Evolutionary conservation across 768 basidiomycete genomes (phyloP), one percentile per base, ranked within the genome.

Genomic region (Xerocomellus amylosporus): DNA sequence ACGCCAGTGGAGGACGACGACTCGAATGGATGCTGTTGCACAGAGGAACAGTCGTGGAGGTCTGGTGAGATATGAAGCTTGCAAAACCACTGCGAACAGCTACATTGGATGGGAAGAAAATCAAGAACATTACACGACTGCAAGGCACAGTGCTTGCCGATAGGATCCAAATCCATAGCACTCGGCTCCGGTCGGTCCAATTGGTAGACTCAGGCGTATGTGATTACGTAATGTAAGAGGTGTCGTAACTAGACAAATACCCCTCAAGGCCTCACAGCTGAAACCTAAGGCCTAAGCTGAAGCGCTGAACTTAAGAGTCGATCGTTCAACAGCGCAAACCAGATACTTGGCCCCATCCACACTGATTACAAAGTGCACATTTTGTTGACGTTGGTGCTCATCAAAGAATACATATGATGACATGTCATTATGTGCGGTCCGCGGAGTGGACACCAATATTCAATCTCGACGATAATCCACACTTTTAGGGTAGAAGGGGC

Each of bases 71-170:
- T 77, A 65, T 93, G 90, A 36, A 79, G 68, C 12, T 74, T 75
- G 73, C 90, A 93, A 69, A 83, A 91, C 53, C 75, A 68, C 34
- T 66, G 66, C 42, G 74, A 64, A 71, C 91, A 93, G 28, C 63
- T 62, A 64, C 91, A 93, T 46, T 71, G 69, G 54, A 89, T 84
- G n/a, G 91, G 91, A 0, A 93, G 77, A 56, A 92, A 87, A 71
- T 92, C 90, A 59, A 86, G 73, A 34, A 75, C 59, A 49, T 79
- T 76, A 75, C 90, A 93, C 15, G 77, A 70, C 9, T 74, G 46
- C 46, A 80, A 58, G n/a, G 85, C 73, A 66, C 90, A 93, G 59
- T 81, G 84, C 42, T 78, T 74, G 51, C 90, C 90, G 55, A 90
- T 73, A 22, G 75, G 69, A 37, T 79, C 71, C 47, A 87, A 61